These are phyloP conservation scores for Skeletonema tropicum DNA, from an alignment of 108 stramenopile genomes.

Conservation along the genomic window DNA sequence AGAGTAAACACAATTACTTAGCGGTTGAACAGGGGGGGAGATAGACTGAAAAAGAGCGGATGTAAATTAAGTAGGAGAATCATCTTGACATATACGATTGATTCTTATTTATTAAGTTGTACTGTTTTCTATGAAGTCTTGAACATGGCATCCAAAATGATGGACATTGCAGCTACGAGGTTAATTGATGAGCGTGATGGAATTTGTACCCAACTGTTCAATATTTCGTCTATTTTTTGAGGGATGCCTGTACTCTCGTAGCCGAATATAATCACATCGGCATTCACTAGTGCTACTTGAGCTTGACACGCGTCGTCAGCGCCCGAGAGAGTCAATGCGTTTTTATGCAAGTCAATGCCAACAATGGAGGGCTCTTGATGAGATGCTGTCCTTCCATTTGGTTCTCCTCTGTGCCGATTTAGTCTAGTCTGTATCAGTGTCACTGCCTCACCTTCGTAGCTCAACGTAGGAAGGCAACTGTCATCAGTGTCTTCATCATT, in stretches of 20 bases:
- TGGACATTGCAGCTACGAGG: constrained; percentile 54
- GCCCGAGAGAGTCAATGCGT: constrained; percentile 43
- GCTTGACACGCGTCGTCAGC: constrained; percentile 13
- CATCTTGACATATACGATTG: background rate
- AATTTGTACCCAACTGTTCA: constrained; percentile 44
- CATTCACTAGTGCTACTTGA: constrained; percentile 9
- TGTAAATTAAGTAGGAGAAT: background rate
- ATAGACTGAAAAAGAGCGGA: background rate
- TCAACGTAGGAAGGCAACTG: constrained; percentile 21
- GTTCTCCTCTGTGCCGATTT: background rate
- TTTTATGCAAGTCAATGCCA: constrained; percentile 46
- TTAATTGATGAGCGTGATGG: constrained; percentile 51
- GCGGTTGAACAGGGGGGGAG: background rate
- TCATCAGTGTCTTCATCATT: background rate
- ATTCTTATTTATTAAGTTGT: background rate
- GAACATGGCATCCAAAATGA: constrained; percentile 37
- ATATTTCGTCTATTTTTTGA: constrained; percentile 1
- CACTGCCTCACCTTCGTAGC: constrained; percentile 28
- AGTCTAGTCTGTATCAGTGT: constrained; percentile 5
- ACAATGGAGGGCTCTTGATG: constrained; percentile 8
- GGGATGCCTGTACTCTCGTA: constrained; percentile 56
- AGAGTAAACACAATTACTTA: background rate
- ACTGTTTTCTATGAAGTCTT: background rate
- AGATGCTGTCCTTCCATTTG: background rate
- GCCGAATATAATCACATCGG: constrained; percentile 42